Conservation (phyloP, 129 eudicot species). For the Escallonia rubra region DNA sequence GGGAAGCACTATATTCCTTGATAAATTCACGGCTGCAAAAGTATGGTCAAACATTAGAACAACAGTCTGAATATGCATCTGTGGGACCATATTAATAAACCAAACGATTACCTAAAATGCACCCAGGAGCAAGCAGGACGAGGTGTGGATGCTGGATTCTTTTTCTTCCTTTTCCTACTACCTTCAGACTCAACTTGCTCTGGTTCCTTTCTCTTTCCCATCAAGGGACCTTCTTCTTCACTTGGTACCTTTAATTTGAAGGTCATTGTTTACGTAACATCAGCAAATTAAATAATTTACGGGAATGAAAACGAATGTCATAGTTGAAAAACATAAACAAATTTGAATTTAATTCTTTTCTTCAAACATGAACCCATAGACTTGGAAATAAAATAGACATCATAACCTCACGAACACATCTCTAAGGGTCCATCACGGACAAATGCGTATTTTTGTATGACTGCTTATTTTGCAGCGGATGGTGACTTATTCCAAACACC, state of each 20-base stretch:
- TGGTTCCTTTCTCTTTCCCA: constrained; percentile 43
- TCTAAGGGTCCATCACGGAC: too few relatives aligned
- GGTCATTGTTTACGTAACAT: background rate
- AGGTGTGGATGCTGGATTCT: constrained; percentile 62
- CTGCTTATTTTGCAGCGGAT: too few relatives aligned
- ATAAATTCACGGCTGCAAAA: constrained; percentile 68
- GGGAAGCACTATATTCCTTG: constrained; percentile 76
- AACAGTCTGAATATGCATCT: constrained; percentile 2
- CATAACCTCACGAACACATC: too few relatives aligned
- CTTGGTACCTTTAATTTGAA: constrained; percentile 31
- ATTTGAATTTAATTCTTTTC: too few relatives aligned
- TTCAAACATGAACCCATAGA: too few relatives aligned
- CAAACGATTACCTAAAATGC: constrained; percentile 55
- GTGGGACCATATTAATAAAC: constrained; percentile 3
- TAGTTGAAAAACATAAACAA: too few relatives aligned
- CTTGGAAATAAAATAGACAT: too few relatives aligned
- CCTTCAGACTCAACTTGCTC: constrained; percentile 44
- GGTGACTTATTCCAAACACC: too few relatives aligned
- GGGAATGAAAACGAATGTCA: too few relatives aligned
- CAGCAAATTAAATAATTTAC: background rate
- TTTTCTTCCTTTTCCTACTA: constrained; percentile 55
- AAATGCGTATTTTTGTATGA: too few relatives aligned
- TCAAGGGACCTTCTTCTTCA: constrained; percentile 41
- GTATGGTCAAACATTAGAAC: constrained; percentile 11
- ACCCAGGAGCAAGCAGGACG: constrained; percentile 93